Percentiles rank a stretch among this genome's conserved stretches.
Evolutionary conservation across 495 filamentous ascomycete species (phyloP).

Genomic region (Parachaetomium inaequale): DNA sequence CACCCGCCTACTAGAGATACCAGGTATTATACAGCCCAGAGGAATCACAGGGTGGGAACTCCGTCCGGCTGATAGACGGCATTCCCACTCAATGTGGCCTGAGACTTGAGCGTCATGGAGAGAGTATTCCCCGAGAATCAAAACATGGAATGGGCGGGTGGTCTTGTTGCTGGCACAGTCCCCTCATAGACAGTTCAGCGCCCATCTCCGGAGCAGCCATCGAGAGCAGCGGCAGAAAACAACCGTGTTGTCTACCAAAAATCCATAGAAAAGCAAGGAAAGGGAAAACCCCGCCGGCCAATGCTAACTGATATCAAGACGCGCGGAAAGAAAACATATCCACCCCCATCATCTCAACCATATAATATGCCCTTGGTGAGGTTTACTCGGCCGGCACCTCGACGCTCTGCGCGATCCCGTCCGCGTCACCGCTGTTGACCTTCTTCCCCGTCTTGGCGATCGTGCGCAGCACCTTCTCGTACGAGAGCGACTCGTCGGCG

Average conservation of each 20-base stretch:
- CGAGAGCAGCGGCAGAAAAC: background rate
- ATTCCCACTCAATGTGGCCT: no score
- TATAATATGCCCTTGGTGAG: background rate
- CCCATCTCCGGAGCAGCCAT: no score
- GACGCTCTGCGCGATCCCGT: conserved; percentile 48
- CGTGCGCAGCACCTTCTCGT: conserved; percentile 76
- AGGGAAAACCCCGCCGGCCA: background rate
- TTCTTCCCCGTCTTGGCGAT: conserved; percentile 97
- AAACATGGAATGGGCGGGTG: no score
- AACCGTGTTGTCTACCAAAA: background rate
- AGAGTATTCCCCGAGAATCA: no score
- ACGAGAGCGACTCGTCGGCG: conserved; percentile 60
- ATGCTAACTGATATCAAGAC: background rate
- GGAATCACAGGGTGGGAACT: no score
- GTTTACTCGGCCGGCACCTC: conserved; percentile 32
- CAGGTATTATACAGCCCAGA: no score
- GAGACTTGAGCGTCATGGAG: no score
- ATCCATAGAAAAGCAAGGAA: background rate
- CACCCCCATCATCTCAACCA: background rate
- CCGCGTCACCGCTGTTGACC: conserved; percentile 68
- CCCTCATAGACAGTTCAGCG: no score
- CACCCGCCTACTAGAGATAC: no score
- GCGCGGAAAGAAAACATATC: background rate
- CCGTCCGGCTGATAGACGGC: no score
- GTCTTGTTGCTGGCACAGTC: no score